Base-by-base conservation (phyloP, 2,329 filamentous ascomycete species). In the Scleromitrula shiraiana region DNA sequence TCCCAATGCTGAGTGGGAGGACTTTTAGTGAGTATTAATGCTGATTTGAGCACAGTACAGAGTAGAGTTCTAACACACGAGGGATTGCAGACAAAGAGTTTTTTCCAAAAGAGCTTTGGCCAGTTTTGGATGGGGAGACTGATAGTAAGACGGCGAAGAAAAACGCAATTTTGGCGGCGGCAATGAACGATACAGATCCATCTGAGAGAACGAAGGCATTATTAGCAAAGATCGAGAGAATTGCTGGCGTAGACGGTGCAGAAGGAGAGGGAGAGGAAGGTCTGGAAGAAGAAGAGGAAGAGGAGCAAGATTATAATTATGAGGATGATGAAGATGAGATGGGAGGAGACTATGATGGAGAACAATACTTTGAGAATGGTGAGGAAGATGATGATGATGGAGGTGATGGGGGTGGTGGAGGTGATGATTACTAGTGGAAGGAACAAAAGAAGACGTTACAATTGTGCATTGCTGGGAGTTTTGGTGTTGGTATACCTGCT, bases 361-460 rank as follows among this genome's bases (percentile, higher is more conserved):
- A 83, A 57, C 73, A 82, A 53, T 82, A 83, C 67, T 80, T 80
- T 57, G 75, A 78, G 53, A 76, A 71, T 46, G 79, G 79, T 6
- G 79, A 74, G 41, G 71, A 72, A 41, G 71, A 72, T 39, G 70
- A 65, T 42, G 69, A 77, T 42, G 76, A 74, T 46, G 78, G 75
- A 49, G 75, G 70, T 37, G 76, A 68, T 32, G 74, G 36, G 26
- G 29, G 44, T 4, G 36, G 20, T 38, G 44, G 37, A 6, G 71
- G 29, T 41, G 59, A 60, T 37, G 56, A 61, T 19, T 59, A 59
- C 33, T 58, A 52, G 37, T 29, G 26, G 22, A 9, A 17, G 19
- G 19, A 7, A 5, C 5, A 14, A 23, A 23, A 9, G n/a, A 14
- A 23, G 7, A 14, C 14, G 15, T 12, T 12, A 12, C 4, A 32